Evolutionary conservation across 2,329 filamentous ascomycete species (phyloP).

Genomic region (Cladosporium oxysporum): DNA sequence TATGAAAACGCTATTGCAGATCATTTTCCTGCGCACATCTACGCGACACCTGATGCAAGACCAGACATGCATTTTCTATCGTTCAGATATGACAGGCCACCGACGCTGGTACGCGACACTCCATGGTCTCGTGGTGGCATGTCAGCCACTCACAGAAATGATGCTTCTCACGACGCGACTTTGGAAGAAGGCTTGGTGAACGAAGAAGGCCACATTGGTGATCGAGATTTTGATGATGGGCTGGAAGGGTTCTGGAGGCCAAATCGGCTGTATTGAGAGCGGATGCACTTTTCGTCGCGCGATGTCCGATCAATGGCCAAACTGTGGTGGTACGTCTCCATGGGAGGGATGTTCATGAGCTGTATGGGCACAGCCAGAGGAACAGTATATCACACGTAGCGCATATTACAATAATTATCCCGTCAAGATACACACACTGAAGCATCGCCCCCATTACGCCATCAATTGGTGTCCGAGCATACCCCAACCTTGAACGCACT

Average conservation of each 20-base stretch:
- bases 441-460: background rate
- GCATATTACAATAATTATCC: background rate
- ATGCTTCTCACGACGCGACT: background rate
- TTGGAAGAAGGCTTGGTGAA: background rate
- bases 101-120: background rate
- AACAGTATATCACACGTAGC: background rate
- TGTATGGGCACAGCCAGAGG: background rate
- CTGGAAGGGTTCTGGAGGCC: constrained; percentile 46
- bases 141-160: background rate
- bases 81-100: background rate
- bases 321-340: background rate
- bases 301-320: background rate
- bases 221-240: background rate
- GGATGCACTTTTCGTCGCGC: background rate
- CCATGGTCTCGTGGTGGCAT: background rate
- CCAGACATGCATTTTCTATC: background rate
- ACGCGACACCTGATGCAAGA: background rate
- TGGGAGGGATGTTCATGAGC: background rate
- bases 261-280: constrained; percentile 46
- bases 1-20: background rate
- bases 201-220: background rate
- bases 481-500: constrained; percentile 10
- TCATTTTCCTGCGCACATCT: background rate
- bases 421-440: background rate
- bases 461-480: background rate